phyloP scores from a whole-genome alignment of 495 filamentous ascomycete species.

The Paragyromitra xinjiangensis region DNA sequence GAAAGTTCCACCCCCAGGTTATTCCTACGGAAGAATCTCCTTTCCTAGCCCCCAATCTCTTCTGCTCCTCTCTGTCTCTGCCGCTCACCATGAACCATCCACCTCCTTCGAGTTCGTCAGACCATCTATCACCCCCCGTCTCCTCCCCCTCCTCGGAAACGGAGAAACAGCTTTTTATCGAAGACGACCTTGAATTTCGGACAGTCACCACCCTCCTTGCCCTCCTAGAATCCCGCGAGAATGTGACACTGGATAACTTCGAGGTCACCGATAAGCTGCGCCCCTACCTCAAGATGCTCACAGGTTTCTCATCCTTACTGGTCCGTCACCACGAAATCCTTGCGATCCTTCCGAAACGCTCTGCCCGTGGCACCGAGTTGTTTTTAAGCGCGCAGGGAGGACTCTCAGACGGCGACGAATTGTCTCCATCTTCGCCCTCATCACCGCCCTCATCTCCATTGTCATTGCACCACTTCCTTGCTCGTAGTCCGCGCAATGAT shows the following conservation, averaged over 20 bases:
- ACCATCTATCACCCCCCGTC: background rate
- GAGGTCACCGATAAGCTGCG: background rate
- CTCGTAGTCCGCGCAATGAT: background rate
- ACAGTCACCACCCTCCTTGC: slow-evolving; percentile 5
- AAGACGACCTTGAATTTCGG: background rate
- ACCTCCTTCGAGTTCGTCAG: background rate
- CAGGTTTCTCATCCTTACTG: background rate
- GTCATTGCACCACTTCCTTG: background rate
- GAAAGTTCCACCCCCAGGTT: too few relatives aligned
- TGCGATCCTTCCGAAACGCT: background rate
- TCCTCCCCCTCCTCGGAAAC: background rate
- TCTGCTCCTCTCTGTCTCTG: too few relatives aligned
- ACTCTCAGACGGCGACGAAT: background rate
- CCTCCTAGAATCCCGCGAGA: background rate
- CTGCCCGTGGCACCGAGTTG: background rate
- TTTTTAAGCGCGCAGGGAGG: background rate
- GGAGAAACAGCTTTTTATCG: background rate
- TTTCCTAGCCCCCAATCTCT: too few relatives aligned
- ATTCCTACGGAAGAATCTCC: too few relatives aligned
- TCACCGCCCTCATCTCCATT: background rate
- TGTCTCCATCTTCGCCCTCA: background rate
- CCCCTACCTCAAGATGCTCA: background rate
- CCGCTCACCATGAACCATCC: too few relatives aligned
- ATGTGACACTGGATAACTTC: background rate
- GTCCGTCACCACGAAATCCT: background rate